Base-by-base conservation (phyloP, 2,329 filamentous ascomycete species). In the Claviceps sp. region DNA sequence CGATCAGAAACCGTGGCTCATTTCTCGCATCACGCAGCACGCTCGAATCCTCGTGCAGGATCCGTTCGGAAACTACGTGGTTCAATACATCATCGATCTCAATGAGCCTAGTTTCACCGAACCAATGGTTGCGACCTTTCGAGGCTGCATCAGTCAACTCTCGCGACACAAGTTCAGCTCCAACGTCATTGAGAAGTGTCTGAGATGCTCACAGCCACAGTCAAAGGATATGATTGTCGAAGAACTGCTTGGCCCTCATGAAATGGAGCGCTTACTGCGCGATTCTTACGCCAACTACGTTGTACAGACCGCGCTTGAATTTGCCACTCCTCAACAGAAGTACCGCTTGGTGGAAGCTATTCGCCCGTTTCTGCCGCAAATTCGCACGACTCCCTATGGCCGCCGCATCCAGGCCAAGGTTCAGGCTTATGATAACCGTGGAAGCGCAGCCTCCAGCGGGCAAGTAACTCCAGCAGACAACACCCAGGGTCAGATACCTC, bases 161-260 rank as follows among this genome's bases (percentile, higher is more conserved):
- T 97, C 93, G 5, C 90, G 89, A 66, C 93, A 98, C 73, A 98
- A 98, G 71, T 98, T 98, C 73, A 96, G 89, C 72, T 97, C 93
- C 62, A 98, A 98, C 61, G 93, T 98, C 53, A 91, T 98, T 57
- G 93, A 98, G 73, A 98, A 98, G 68, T 90, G 86, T 62, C 73
- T 97, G 54, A 88, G 93, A 52, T 95, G 88, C 64, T 84, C 90
- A 38, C 81, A 86, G 55, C 74, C 81, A 24, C 73, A 78, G 9
- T 85, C 85, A 50, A 89, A 85, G 65, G 85, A 88, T 60, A 76
- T 84, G 67, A 84, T 98, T 70, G 85, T 96, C 54, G 80, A 86
- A 38, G 93, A 97, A 71, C 84, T 98, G 63, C 74, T 84, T 53
- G 63, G 71, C 8, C 78, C 84, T 3, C 76, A 77, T 53, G 88